Evolutionary conservation across 164 flowering plant genomes (phyloP), one percentile per base, ranked within the genome.

Genomic region (Aristolochia fimbriata): DNA sequence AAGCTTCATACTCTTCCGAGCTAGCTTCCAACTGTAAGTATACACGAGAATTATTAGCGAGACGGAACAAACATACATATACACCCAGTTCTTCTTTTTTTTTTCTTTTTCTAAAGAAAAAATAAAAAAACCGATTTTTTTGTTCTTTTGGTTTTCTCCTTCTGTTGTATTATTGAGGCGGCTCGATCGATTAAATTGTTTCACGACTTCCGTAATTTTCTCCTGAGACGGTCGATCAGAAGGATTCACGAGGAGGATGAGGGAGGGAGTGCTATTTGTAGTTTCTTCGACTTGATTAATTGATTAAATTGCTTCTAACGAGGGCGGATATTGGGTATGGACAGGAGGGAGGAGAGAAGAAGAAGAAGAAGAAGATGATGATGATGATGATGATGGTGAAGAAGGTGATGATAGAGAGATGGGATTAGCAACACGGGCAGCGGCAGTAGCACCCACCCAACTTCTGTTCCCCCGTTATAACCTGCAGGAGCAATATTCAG

Each of bases 391-490:
- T 22, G 74, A 68, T 55, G 78, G 72, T 61, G 80, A 73, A 31
- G 80, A 73, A 31, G 80, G 78, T 37, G 71, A 72, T 52, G 64
- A 72, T 27, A 47, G 2, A 57, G 75, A 75, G 61, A 82, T 80
- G 85, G 85, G 80, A 65, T 54, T 80, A 78, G 83, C 79, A 61
- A 71, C 71, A 54, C 61, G 73, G 60, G 67, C 71, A n/a, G 53
- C 62, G 73, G 17, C 51, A n/a, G n/a, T n/a, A n/a, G n/a, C n/a
- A n/a, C n/a, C n/a, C n/a, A n/a, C n/a, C n/a, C n/a, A n/a, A n/a
- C n/a, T n/a, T 62, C 57, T 62, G 52, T 50, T 69, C 59, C 41
- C 66, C 50, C 62, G 58, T 46, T 49, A 67, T 4, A n/a, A n/a
- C n/a, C n/a, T n/a, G n/a, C 54, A 13, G 23, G 54, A 20, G 11